Base-by-base conservation (phyloP, 2,329 filamentous ascomycete genomes). In the Dactylonectria macrodidyma region DNA sequence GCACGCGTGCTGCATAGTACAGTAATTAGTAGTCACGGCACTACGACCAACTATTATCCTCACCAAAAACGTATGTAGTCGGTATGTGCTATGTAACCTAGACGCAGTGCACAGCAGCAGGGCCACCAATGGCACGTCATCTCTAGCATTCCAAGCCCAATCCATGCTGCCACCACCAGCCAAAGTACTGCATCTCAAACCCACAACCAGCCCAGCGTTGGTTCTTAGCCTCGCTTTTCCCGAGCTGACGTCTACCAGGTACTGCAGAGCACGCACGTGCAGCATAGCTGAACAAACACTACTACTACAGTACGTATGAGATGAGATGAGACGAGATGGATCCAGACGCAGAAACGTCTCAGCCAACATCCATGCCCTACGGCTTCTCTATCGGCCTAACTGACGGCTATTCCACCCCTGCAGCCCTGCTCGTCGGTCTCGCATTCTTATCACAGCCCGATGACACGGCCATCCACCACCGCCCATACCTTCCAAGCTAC, bases 321-420 rank as follows among this genome's bases (percentile, higher is more conserved):
- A 52, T 51, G 30, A 51, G 48, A 51, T 36, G 50, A 34, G 30
- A 36, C 34, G 50, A 22, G 50, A 52, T 30, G 50, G 50, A 34
- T 22, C 44, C 44, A 9, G 26, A 34, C 26, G 50, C 30, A 34
- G 16, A 22, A 10, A 30, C 8, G 16, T 34, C 30, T n/a, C 16
- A n/a, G 16, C 19, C 26, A 30, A 30, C 26, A 30, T 30, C 26
- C 26, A 30, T 30, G 26, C 12, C 38, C 38, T 19, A 41, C 38
- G 38, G 38, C 38, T 41, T 41, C 38, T 41, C 38, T 41, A 41
- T 41, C 38, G 38, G 38, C 38, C 10, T 11, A 16, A 16, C 38
- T 16, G 38, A 41, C 38, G 38, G 38, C 38, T 41, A 30, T 41
- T 41, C 38, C 38, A 41, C 38, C 38, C 38, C 38, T 16, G 38